These are phyloP conservation scores for Trypanosoma avium DNA, from an alignment of 208 protist genomes.

Conservation along the genomic window DNA sequence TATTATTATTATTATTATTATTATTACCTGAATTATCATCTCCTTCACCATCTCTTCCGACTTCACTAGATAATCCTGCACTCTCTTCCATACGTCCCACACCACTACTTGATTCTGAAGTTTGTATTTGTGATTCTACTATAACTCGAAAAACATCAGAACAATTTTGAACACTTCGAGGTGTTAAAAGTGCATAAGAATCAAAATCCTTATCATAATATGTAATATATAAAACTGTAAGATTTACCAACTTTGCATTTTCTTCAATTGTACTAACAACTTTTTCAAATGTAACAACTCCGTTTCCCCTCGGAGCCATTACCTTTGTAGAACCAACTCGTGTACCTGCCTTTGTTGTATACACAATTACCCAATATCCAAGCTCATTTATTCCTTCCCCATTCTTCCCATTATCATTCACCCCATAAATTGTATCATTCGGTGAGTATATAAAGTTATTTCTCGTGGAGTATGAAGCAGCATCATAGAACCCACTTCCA, in stretches of 20 bases:
- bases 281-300: background rate
- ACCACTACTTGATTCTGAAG: background rate
- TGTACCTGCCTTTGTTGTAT: conserved; percentile 7
- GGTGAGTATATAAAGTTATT: background rate
- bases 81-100: too few relatives aligned
- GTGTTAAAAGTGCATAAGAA: conserved; percentile 23
- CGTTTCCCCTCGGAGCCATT: conserved; percentile 7
- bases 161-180: conserved; percentile 3
- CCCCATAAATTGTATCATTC: too few relatives aligned
- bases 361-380: conserved; percentile 24
- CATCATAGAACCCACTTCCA: too few relatives aligned
- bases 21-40: too few relatives aligned
- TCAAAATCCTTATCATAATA: conserved; percentile 20
- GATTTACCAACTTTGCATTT: background rate
- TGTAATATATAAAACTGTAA: conserved; percentile 14
- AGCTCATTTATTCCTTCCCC: too few relatives aligned
- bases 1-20: too few relatives aligned
- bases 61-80: too few relatives aligned
- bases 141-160: conserved; percentile 5
- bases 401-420: too few relatives aligned
- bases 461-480: too few relatives aligned
- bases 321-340: conserved; percentile 16
- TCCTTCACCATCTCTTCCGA: too few relatives aligned
- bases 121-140: background rate
- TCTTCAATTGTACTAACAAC: conserved; percentile 5